Evolutionary conservation across 2,329 filamentous ascomycete species (phyloP).

Genomic region (Huntiella decipiens): DNA sequence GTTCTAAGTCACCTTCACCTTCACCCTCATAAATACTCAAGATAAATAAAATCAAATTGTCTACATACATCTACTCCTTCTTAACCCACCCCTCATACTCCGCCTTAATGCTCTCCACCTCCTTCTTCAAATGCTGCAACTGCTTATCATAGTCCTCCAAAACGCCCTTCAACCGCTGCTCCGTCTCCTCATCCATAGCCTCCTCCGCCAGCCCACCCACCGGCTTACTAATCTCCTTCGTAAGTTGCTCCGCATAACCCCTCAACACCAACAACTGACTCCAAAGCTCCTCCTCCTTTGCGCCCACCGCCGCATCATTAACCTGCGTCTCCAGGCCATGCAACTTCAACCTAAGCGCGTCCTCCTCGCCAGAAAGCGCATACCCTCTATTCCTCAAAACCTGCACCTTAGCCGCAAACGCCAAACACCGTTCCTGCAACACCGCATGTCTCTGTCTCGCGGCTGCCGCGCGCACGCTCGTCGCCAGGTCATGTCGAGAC

Average conservation of each 20-base stretch:
- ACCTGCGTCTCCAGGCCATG: conserved; percentile 48
- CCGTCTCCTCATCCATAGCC: conserved; percentile 48
- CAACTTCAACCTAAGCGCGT: conserved; percentile 56
- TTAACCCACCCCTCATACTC: conserved; percentile 38
- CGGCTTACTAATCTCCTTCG: conserved; percentile 53
- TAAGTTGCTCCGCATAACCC: conserved; percentile 52
- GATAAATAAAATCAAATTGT: not conserved
- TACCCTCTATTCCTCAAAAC: conserved; percentile 67
- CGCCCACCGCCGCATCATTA: conserved; percentile 55
- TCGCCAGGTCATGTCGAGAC: conserved; percentile 56
- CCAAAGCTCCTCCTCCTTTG: conserved; percentile 71
- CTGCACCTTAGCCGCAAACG: conserved; percentile 61
- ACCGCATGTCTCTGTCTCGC: conserved; percentile 54
- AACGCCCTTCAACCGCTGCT: conserved; percentile 58
- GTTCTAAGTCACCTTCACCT: conserved; percentile 18
- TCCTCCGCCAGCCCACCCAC: conserved; percentile 33
- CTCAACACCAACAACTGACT: conserved; percentile 58
- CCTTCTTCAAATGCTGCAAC: conserved; percentile 54
- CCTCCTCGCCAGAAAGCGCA: conserved; percentile 59
- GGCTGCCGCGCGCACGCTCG: conserved; percentile 53
- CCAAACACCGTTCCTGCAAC: conserved; percentile 53
- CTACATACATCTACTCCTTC: conserved; percentile 13
- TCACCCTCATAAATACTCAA: not conserved
- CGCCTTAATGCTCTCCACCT: conserved; percentile 43
- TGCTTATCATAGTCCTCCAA: conserved; percentile 69